These are phyloP conservation scores for Capsicum pubescens DNA, from an alignment of 257 asterid species.

Conservation along the genomic window DNA sequence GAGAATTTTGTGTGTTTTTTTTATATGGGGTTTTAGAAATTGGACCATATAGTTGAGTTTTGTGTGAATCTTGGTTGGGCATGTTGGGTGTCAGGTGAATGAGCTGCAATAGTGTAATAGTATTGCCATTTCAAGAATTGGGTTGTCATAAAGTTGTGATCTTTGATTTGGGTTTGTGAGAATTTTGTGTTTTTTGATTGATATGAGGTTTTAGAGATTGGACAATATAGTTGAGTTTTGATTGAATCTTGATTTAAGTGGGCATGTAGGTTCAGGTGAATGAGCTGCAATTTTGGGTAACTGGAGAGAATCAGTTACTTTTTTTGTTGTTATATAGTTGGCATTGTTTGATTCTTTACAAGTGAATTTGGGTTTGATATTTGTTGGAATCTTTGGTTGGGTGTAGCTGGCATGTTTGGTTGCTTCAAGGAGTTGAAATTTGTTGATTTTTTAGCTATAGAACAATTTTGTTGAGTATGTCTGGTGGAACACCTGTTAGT, in stretches of 20 bases:
- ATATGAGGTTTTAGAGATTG: conserved; percentile 34
- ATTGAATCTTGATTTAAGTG: conserved; percentile 6
- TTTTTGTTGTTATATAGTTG: conserved; percentile 15
- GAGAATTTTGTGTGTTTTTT: conserved; percentile 33
- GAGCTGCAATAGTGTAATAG: background rate
- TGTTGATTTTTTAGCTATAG: conserved; percentile 15
- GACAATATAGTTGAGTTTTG: background rate
- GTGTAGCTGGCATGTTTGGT: conserved; percentile 4
- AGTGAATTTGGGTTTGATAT: conserved; percentile 23
- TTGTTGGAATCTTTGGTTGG: background rate
- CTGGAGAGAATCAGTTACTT: conserved; percentile 22
- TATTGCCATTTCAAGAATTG: conserved; percentile 34
- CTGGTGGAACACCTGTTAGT: conserved; percentile 64
- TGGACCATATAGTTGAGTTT: background rate
- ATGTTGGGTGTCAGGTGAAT: conserved; percentile 4
- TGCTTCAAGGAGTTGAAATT: conserved; percentile 15
- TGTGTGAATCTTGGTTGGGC: conserved; percentile 2
- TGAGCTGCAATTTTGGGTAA: conserved; percentile 16
- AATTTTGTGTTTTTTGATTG: conserved; percentile 33
- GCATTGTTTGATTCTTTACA: conserved; percentile 30
- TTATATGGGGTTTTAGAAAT: conserved; percentile 32
- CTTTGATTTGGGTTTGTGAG: conserved; percentile 35
- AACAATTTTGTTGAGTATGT: conserved; percentile 42
- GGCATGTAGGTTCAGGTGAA: conserved; percentile 21
- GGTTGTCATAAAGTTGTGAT: conserved; percentile 36